Evolutionary conservation across 331 rosid species (phyloP).

Genomic region (Saraca asoca): DNA sequence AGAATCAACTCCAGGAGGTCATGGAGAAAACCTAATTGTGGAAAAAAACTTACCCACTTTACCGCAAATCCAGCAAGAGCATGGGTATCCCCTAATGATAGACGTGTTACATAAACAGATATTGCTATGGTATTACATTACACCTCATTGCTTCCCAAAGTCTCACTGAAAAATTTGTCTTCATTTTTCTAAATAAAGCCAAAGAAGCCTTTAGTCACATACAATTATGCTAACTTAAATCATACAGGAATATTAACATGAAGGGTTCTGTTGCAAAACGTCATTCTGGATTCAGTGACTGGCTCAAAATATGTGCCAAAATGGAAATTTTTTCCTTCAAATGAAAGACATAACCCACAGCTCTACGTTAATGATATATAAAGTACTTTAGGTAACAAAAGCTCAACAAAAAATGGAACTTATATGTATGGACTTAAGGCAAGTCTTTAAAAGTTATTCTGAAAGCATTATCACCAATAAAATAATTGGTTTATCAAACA

Average conservation of each 20-base stretch:
- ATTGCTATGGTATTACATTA: not conserved
- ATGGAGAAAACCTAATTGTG: not conserved
- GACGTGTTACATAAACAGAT: not conserved
- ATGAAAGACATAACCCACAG: not conserved
- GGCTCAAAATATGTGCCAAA: slow-evolving; percentile 4
- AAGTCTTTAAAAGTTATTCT: slow-evolving; percentile 9
- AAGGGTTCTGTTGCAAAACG: not conserved
- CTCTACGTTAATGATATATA: not conserved
- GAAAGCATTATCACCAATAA: not conserved
- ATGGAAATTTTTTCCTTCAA: not conserved
- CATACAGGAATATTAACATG: slow-evolving; percentile 9
- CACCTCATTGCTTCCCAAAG: not conserved
- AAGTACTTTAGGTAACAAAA: not conserved
- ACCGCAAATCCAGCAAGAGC: not conserved
- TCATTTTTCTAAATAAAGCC: not conserved
- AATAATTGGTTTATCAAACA: not conserved
- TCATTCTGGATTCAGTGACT: not conserved
- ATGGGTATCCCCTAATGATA: not conserved
- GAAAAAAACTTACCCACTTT: not conserved
- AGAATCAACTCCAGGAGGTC: not conserved
- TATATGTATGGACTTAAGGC: not conserved
- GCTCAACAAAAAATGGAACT: not conserved
- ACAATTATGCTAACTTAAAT: slow-evolving; percentile 9
- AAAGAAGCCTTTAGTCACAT: not conserved
- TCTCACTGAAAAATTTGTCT: not conserved